phyloP scores from a whole-genome alignment of 2,329 filamentous ascomycete species.

The Aspergillus sp. region DNA sequence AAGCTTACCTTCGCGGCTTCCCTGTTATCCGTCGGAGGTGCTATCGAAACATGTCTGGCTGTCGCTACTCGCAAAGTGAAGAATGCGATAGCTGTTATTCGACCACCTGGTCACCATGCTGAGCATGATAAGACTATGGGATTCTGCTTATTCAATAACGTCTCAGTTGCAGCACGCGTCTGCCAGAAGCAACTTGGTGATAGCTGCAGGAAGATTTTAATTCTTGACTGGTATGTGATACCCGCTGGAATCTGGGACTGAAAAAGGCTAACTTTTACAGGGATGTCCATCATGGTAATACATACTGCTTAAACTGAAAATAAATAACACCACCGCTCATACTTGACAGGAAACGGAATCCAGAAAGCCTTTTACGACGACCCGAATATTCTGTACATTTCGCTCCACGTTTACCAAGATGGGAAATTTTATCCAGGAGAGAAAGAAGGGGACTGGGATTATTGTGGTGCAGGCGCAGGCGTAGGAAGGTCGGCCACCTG shows the following conservation, averaged over 20 bases:
- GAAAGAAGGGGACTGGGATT: conserved; percentile 58
- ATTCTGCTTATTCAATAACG: conserved; percentile 98
- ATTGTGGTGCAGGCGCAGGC: conserved; percentile 59
- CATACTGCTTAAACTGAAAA: background rate
- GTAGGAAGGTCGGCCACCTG: conserved; percentile 50
- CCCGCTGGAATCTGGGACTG: background rate
- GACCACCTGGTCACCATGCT: conserved; percentile 92
- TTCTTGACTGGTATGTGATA: conserved; percentile 84
- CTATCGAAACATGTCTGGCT: conserved; percentile 93
- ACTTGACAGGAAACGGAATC: conserved; percentile 74
- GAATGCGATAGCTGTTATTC: conserved; percentile 93
- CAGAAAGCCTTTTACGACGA: conserved; percentile 96
- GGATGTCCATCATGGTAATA: conserved; percentile 66
- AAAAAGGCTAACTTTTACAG: conserved; percentile 32
- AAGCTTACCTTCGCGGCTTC: conserved; percentile 78
- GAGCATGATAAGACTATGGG: conserved; percentile 84
- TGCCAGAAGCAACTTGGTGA: conserved; percentile 81
- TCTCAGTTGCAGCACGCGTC: conserved; percentile 84
- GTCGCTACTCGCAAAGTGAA: conserved; percentile 81
- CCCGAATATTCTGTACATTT: conserved; percentile 93
- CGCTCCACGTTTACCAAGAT: conserved; percentile 82
- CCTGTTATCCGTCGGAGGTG: conserved; percentile 81
- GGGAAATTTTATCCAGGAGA: conserved; percentile 79
- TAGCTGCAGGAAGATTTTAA: conserved; percentile 80
- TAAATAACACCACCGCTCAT: conserved; percentile 18